A percentile compares a stretch with the other conserved stretches of the same genome.
Evolutionary conservation across 306 rosid genomes (phyloP).

Genomic region (Cucumis cinereus): DNA sequence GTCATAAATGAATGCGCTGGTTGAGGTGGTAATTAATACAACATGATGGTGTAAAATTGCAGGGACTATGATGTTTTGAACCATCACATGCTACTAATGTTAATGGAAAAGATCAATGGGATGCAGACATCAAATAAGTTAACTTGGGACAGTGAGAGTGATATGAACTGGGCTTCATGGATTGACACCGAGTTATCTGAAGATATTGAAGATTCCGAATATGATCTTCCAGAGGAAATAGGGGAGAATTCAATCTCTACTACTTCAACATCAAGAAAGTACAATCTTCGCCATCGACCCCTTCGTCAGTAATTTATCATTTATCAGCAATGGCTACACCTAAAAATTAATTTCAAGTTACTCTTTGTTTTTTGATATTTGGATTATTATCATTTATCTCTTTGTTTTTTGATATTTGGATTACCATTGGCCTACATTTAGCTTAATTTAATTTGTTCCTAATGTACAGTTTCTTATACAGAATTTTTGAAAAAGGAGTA

Average conservation of each 20-base stretch:
- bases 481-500: background rate
- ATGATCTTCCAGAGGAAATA: slow-evolving; percentile 31
- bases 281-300: slow-evolving; percentile 34
- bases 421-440: slow-evolving; percentile 17
- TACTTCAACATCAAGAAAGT: slow-evolving; percentile 20
- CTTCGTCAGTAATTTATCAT: background rate
- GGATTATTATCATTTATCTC: no score
- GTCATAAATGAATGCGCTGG: background rate
- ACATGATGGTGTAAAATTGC: slow-evolving; percentile 5
- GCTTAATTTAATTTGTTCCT: background rate
- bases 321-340: background rate
- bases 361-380: background rate
- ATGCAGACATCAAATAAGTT: slow-evolving; percentile 26
- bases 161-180: slow-evolving; percentile 47
- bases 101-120: slow-evolving; percentile 34
- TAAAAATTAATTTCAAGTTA: background rate
- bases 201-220: slow-evolving; percentile 63
- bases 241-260: slow-evolving; percentile 33
- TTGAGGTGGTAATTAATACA: background rate
- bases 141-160: slow-evolving; percentile 23
- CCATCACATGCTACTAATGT: slow-evolving; percentile 36
- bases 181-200: slow-evolving; percentile 48
- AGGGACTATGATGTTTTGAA: slow-evolving; percentile 62
- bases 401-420: slow-evolving; percentile 14
- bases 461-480: background rate